These are phyloP conservation scores for Boletus subparvulus DNA, from an alignment of 768 basidiomycete genomes.

Conservation along the genomic window DNA sequence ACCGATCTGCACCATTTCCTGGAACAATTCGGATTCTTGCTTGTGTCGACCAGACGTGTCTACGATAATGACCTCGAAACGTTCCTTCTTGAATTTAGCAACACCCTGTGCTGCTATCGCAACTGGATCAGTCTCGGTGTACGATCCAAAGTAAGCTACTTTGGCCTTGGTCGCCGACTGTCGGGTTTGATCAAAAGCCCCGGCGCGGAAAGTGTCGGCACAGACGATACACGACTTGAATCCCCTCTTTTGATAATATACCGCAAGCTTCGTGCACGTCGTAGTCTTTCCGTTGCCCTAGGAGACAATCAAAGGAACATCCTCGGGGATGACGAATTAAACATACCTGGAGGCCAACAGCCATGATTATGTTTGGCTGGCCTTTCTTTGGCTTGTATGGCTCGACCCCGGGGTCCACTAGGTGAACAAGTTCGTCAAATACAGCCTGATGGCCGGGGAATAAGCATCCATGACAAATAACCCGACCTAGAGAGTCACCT, in stretches of 20 bases:
- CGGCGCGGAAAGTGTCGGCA: conserved; percentile 98
- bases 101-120: conserved; percentile 93
- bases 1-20: conserved; percentile 97
- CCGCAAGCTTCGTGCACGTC: conserved; percentile 97
- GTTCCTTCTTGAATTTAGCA: conserved; percentile 95
- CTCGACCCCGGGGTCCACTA: conserved; percentile 95
- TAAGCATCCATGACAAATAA: conserved; percentile 7
- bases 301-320: conserved; percentile 2
- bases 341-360: conserved; percentile 88
- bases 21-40: conserved; percentile 93
- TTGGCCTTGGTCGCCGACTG: conserved; percentile 99
- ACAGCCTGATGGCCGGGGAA: conserved; percentile 61
- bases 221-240: conserved; percentile 98
- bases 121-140: conserved; percentile 98
- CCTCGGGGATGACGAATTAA: neutral
- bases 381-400: conserved; percentile 97
- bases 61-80: conserved; percentile 98
- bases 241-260: conserved; percentile 94
- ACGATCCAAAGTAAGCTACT: conserved; percentile 97
- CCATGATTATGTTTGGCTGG: conserved; percentile 93
- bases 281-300: conserved; percentile 99
- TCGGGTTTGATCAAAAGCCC: conserved; percentile 98
- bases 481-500: conserved; percentile 45
- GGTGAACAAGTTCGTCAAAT: conserved; percentile 91
- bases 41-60: conserved; percentile 97